Evolutionary conservation across 768 basidiomycete species (phyloP).

Genomic region (Multifurca ochricompacta): DNA sequence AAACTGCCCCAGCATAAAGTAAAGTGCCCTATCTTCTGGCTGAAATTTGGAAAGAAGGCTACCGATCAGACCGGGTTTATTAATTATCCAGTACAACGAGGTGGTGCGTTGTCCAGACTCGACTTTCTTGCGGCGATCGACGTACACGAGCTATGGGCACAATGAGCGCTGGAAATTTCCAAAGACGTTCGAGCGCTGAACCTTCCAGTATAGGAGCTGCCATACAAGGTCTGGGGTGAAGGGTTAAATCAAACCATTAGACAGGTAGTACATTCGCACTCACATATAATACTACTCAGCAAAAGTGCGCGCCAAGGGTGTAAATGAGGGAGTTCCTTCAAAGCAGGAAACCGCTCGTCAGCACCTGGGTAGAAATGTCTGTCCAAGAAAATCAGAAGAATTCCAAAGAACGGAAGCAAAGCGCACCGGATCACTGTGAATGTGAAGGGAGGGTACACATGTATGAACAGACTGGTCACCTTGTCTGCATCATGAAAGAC

Average conservation of each 20-base stretch:
- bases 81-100: constrained; percentile 81
- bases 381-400: background rate
- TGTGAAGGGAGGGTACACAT: constrained; percentile 86
- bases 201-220: constrained; percentile 94
- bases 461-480: constrained; percentile 90
- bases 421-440: constrained; percentile 84
- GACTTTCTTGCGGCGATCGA: constrained; percentile 85
- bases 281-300: constrained; percentile 78
- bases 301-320: constrained; percentile 65
- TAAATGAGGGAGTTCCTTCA: constrained; percentile 60
- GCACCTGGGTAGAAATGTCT: constrained; percentile 88
- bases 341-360: constrained; percentile 77
- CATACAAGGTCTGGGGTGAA: constrained; percentile 66
- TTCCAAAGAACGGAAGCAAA: background rate
- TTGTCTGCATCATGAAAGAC: constrained; percentile 98
- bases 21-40: constrained; percentile 52
- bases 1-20: constrained; percentile 83
- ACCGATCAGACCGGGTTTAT: constrained; percentile 80
- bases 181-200: constrained; percentile 23
- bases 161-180: background rate
- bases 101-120: constrained; percentile 87
- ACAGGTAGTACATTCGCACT: constrained; percentile 28
- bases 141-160: constrained; percentile 60
- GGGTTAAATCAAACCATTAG: constrained; percentile 16
- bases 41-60: constrained; percentile 53